Evolutionary conservation across 1,284 basidiomycete genomes (phyloP).

Genomic region (Macrocystidia cucumis): DNA sequence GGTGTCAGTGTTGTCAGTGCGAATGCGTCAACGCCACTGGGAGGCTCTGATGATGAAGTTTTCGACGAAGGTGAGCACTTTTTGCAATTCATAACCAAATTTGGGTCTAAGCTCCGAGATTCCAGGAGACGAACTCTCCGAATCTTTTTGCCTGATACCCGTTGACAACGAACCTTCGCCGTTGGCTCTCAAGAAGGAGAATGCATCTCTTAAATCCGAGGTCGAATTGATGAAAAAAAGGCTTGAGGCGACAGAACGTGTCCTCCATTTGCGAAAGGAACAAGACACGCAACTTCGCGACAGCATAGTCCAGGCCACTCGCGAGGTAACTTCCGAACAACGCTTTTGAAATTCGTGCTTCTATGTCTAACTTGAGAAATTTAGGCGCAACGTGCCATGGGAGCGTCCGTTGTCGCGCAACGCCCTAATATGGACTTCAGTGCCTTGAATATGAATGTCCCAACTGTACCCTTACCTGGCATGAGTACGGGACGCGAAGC

Average conservation of each 20-base stretch:
- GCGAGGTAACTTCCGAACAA: conserved; percentile 49
- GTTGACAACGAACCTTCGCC: conserved; percentile 44
- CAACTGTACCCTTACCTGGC: conserved; percentile 43
- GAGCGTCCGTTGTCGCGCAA: conserved; percentile 46
- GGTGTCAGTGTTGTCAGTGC: conserved; percentile 4
- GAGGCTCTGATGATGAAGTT: conserved; percentile 29
- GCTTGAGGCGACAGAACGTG: conserved; percentile 49
- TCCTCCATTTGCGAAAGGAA: conserved; percentile 61
- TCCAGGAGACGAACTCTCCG: conserved; percentile 56
- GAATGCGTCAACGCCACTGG: conserved; percentile 15
- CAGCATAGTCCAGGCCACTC: conserved; percentile 70
- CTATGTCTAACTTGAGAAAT: conserved; percentile 4
- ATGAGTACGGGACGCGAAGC: conserved; percentile 54
- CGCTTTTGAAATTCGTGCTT: conserved; percentile 4
- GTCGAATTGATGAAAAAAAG: conserved; percentile 47
- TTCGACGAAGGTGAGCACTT: conserved; percentile 31
- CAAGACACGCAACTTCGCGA: conserved; percentile 72
- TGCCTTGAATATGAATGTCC: conserved; percentile 46
- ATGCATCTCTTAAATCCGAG: conserved; percentile 50
- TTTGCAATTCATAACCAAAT: conserved; percentile 5
- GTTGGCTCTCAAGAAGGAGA: conserved; percentile 55
- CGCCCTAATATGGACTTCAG: conserved; percentile 43
- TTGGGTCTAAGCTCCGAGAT: conserved; percentile 3
- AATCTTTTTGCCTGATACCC: conserved; percentile 70
- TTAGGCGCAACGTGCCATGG: conserved; percentile 72